Evolutionary conservation across 257 asterid species (phyloP).

Genomic region (Perilla frutescens): DNA sequence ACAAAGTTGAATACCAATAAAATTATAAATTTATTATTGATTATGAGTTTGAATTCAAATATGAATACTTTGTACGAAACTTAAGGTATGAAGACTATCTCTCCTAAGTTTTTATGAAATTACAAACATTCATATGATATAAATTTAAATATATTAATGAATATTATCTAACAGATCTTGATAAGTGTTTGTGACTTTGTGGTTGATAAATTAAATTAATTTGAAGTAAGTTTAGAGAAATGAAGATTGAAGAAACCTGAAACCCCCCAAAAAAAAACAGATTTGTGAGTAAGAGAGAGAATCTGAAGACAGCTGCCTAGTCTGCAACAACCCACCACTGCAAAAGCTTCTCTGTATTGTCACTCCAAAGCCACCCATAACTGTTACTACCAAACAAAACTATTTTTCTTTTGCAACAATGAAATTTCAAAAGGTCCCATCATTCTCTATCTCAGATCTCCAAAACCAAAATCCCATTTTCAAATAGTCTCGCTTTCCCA

Average conservation of each 20-base stretch:
- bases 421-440: conserved; percentile 39
- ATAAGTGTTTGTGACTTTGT: too few species aligned
- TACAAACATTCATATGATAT: too few species aligned
- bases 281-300: conserved; percentile 30
- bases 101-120: too few species aligned
- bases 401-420: conserved; percentile 20
- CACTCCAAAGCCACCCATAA: conserved; percentile 35
- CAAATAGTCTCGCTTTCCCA: conserved; percentile 24
- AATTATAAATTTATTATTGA: too few species aligned
- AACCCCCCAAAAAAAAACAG: background rate
- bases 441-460: conserved; percentile 51
- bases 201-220: background rate
- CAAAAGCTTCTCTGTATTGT: conserved; percentile 21
- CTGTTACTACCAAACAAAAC: conserved; percentile 36
- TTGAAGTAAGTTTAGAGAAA: background rate
- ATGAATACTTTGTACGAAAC: too few species aligned
- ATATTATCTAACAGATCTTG: too few species aligned
- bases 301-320: conserved; percentile 40
- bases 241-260: conserved; percentile 2
- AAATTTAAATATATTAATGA: too few species aligned
- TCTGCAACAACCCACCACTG: conserved; percentile 32
- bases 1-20: too few species aligned
- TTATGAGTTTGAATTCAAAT: too few species aligned
- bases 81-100: too few species aligned
- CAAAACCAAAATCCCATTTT: conserved; percentile 31